phyloP scores from a whole-genome alignment of 2,329 filamentous ascomycete species.

The Fusarium nurragi region DNA sequence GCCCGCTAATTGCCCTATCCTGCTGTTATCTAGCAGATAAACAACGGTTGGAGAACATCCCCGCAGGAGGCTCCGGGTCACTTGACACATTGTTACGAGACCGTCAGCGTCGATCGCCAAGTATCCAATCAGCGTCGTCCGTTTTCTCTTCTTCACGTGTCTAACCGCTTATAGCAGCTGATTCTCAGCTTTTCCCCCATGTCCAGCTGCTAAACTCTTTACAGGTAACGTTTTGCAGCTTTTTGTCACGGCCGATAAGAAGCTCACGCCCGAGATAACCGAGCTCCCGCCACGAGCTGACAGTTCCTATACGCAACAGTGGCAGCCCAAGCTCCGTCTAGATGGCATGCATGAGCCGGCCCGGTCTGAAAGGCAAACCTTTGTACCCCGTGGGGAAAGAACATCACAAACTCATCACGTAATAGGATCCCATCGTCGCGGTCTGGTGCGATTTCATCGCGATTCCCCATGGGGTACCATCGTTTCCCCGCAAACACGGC shows the following conservation, averaged over 20 bases:
- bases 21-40: conserved; percentile 7
- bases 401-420: conserved; percentile 25
- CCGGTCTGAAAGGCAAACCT: conserved; percentile 2
- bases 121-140: conserved; percentile 1
- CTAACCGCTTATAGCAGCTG: conserved; percentile 31
- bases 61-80: conserved; percentile 7
- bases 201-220: conserved; percentile 21
- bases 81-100: conserved; percentile 1
- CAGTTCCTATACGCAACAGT: too few species aligned
- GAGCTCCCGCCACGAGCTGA: conserved; percentile 10
- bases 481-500: conserved; percentile 25
- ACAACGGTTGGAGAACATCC: neutral
- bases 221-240: conserved; percentile 38
- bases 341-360: conserved; percentile 22
- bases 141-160: neutral
- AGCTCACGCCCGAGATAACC: conserved; percentile 32
- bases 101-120: neutral
- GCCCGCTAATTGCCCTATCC: conserved; percentile 25
- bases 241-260: conserved; percentile 28
- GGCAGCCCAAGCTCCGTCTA: too few species aligned
- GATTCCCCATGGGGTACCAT: conserved; percentile 34
- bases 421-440: conserved; percentile 22
- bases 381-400: conserved; percentile 28
- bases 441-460: conserved; percentile 6
- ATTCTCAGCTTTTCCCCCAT: conserved; percentile 33